These are phyloP conservation scores for Rhizopus microsporus DNA, from an alignment of 371 early-diverging fungal species.

Conservation along the genomic window DNA sequence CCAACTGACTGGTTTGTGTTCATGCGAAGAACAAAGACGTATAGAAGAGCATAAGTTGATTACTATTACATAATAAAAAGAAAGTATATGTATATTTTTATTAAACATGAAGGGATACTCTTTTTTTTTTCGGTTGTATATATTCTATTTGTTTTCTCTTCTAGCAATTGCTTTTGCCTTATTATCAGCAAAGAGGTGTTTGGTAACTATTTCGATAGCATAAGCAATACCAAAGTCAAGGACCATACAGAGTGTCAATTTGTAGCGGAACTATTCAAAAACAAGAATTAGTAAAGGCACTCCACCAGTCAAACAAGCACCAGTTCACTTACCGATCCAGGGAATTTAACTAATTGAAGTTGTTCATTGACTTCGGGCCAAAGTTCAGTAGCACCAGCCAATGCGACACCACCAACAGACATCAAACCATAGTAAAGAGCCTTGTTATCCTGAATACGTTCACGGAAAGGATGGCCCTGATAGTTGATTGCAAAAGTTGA, in stretches of 20 bases:
- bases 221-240: slow-evolving; percentile 76
- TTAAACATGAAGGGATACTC: too few relatives aligned
- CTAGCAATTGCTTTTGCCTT: slow-evolving; percentile 64
- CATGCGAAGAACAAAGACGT: slow-evolving; percentile 37
- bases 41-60: slow-evolving; percentile 30
- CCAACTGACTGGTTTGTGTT: slow-evolving; percentile 28
- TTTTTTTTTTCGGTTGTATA: background rate
- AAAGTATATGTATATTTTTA: too few relatives aligned
- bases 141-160: slow-evolving; percentile 14
- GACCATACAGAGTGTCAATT: slow-evolving; percentile 68
- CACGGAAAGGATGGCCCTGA: slow-evolving; percentile 99
- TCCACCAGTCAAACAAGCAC: slow-evolving; percentile 4
- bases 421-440: slow-evolving; percentile 89
- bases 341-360: slow-evolving; percentile 92
- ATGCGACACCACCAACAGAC: slow-evolving; percentile 84
- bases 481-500: slow-evolving; percentile 99
- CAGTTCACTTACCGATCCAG: slow-evolving; percentile 68
- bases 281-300: background rate
- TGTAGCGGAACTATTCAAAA: slow-evolving; percentile 61
- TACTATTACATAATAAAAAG: background rate
- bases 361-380: slow-evolving; percentile 89
- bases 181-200: slow-evolving; percentile 72
- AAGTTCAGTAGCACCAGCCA: slow-evolving; percentile 88
- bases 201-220: slow-evolving; percentile 63
- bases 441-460: slow-evolving; percentile 94